Percentiles rank a stretch among this genome's conserved stretches.
These are phyloP conservation scores for Rhodocollybia butyracea DNA, from an alignment of 768 basidiomycete species.

Conservation along the genomic window DNA sequence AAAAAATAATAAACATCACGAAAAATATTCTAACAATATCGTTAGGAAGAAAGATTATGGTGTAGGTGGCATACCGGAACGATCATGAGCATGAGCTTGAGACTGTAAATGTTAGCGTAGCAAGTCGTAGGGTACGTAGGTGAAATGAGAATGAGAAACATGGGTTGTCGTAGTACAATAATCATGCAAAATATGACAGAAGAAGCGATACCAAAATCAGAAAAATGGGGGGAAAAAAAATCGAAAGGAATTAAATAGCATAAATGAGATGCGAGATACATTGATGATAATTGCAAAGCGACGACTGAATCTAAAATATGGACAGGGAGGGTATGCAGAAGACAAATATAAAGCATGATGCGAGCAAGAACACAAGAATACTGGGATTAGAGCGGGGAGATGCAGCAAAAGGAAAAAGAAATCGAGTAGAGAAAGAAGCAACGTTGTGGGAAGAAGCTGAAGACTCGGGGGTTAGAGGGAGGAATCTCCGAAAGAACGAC, in stretches of 20 bases:
- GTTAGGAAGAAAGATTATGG: not conserved
- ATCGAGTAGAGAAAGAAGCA: not conserved
- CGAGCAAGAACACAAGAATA: no score
- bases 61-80: not conserved
- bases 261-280: not conserved
- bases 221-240: not conserved
- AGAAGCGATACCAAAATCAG: not conserved
- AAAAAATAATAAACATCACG: not conserved
- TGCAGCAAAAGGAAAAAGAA: not conserved
- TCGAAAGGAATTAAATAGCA: not conserved
- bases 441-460: not conserved
- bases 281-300: no score
- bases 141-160: not conserved
- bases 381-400: not conserved
- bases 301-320: not conserved
- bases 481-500: not conserved
- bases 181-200: slow-evolving; percentile 2
- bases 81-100: not conserved
- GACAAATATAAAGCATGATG: no score
- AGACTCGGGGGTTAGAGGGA: not conserved
- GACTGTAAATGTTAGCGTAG: not conserved
- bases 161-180: not conserved
- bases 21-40: no score
- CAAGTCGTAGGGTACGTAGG: not conserved
- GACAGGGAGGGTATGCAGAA: no score